phyloP scores from a whole-genome alignment of 1,139 yeast genomes.

The Diutina scorzettiae region DNA sequence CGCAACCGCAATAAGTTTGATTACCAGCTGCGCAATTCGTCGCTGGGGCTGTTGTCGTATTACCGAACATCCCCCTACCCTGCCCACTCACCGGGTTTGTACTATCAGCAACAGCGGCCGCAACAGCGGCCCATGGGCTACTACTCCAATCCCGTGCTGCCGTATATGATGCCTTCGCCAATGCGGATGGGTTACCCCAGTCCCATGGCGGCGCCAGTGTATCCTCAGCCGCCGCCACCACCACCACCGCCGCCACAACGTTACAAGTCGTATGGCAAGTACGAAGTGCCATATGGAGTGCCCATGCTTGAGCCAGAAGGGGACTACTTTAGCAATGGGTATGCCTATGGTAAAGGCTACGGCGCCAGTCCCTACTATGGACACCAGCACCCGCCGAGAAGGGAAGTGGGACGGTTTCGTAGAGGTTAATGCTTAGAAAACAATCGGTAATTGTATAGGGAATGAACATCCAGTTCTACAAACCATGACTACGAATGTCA shows the following conservation, averaged over 20 bases:
- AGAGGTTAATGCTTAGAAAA: not conserved
- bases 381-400: not conserved
- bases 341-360: not conserved
- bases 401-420: not conserved
- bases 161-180: not conserved
- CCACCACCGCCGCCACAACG: not conserved
- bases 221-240: not conserved
- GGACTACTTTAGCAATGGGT: conserved; percentile 1
- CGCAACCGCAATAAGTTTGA: not conserved
- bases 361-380: not conserved
- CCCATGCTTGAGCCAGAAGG: not conserved
- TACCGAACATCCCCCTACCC: not conserved
- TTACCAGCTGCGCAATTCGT: not conserved
- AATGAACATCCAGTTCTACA: no score
- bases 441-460: not conserved
- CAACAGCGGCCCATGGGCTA: not conserved
- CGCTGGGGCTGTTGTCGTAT: conserved; percentile 4
- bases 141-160: not conserved
- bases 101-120: not conserved
- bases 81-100: not conserved
- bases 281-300: not conserved
- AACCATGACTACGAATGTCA: no score
- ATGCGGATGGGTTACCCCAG: not conserved
- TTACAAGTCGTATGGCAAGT: conserved; percentile 38
- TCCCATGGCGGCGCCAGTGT: not conserved